Percentiles rank a stretch among this genome's conserved stretches.
phyloP scores from a whole-genome alignment of 2,329 filamentous ascomycete genomes.

The Xylariaceae sp. region DNA sequence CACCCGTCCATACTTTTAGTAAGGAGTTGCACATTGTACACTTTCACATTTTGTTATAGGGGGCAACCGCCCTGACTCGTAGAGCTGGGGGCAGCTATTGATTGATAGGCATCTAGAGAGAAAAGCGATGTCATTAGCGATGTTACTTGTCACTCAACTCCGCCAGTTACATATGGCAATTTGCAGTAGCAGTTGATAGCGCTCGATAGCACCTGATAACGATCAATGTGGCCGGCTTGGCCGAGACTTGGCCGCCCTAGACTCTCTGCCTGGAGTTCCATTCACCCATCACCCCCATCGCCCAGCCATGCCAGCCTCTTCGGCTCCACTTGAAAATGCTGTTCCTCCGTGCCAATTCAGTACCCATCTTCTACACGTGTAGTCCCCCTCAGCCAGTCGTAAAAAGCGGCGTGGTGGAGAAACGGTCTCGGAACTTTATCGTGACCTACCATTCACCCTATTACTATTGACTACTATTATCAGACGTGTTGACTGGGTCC shows the following conservation, averaged over 20 bases:
- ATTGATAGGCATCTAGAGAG: not conserved
- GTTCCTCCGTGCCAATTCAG: no score
- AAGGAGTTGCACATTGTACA: conserved; percentile 1
- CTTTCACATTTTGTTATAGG: not conserved
- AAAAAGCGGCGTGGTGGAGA: conserved; percentile 4
- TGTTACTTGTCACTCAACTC: not conserved
- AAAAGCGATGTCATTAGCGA: not conserved
- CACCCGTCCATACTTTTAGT: not conserved
- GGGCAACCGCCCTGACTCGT: not conserved
- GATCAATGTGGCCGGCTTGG: no score
- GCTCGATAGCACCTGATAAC: not conserved
- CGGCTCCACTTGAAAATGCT: conserved; percentile 12
- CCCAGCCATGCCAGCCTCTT: no score
- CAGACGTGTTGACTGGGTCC: conserved; percentile 12
- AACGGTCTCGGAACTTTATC: conserved; percentile 9
- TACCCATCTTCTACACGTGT: conserved; percentile 23
- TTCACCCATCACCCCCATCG: no score
- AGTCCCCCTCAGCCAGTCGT: conserved; percentile 22
- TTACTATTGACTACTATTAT: not conserved
- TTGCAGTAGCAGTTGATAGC: not conserved
- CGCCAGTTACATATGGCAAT: not conserved
- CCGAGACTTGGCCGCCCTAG: no score
- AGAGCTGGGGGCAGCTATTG: not conserved
- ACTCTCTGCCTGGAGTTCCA: not conserved
- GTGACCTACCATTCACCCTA: not conserved